Evolutionary conservation across 2,329 filamentous ascomycete genomes (phyloP), one percentile per base, ranked within the genome.

Genomic region (Aspergillus phoenicis): DNA sequence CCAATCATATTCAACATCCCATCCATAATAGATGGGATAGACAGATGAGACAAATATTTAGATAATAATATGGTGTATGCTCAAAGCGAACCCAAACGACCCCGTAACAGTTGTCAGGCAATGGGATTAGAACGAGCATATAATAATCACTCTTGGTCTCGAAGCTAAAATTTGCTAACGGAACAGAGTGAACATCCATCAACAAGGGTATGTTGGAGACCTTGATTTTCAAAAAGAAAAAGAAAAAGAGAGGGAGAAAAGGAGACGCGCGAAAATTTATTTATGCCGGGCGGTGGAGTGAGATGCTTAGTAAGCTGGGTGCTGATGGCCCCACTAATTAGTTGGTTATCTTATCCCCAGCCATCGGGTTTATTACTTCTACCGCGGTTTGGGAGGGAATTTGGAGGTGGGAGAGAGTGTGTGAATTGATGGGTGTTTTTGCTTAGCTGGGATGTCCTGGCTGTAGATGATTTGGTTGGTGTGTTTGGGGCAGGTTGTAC

Each of bases 171-270:
- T 79, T 79, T 79, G 75, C 67, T 70, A 68, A 75, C 67, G 71
- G 73, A 77, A 78, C 68, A 58, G 63, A 52, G 54, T 59, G 45
- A 52, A 26, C 59, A 57, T 74, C 72, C 73, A 73, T 75, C 71
- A 66, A 73, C 77, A 79, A 79, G 77, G 77, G 77, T 78, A 79
- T 78, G 71, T 73, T 75, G 74, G 75, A 77, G 77, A 79, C 77
- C 77, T 76, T 70, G 65, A 68, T 66, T 71, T 70, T 66, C 69
- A 68, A 64, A 66, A 64, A 59, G 63, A 66, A 65, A 62, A 64
- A 65, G 68, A 67, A 62, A 65, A 66, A 61, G 63, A 65, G 68
- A 67, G 58, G 59, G 52, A 67, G 66, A 60, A 57, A 58, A 30
- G 47, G 58, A 52, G 58, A 51, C 47, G 47, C 45, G 59, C 47